A percentile compares a stretch with the other conserved stretches of the same genome.
Conservation (phyloP, 2,329 filamentous ascomycete genomes). For the Aspergillus sojae region DNA sequence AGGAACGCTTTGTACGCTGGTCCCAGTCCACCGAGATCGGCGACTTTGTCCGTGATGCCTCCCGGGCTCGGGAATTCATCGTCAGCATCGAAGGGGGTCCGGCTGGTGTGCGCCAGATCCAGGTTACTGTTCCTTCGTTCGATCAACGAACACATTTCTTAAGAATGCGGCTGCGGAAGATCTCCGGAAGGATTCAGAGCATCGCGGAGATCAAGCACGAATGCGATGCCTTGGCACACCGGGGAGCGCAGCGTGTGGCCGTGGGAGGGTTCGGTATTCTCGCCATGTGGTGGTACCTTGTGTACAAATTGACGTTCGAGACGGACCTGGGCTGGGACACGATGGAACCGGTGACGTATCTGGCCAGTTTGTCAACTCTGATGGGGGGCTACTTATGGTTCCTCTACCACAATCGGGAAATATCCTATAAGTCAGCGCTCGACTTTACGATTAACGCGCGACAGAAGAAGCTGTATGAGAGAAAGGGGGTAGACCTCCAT, state of each 20-base stretch:
- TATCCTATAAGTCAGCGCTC: conserved; percentile 82
- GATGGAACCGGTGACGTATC: conserved; percentile 88
- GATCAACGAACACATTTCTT: conserved; percentile 89
- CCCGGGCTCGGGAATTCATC: conserved; percentile 79
- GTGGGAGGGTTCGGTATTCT: conserved; percentile 76
- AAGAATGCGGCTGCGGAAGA: conserved; percentile 72
- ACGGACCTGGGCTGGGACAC: conserved; percentile 87
- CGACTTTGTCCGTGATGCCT: conserved; percentile 90
- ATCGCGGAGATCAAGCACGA: conserved; percentile 76
- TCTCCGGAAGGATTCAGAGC: conserved; percentile 67
- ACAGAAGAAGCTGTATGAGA: conserved; percentile 75
- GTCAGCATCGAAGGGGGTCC: conserved; percentile 75
- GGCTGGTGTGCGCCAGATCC: conserved; percentile 65
- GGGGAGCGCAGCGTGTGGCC: conserved; percentile 75
- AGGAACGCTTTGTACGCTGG: conserved; percentile 77
- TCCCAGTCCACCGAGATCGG: conserved; percentile 86
- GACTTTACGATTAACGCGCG: conserved; percentile 81
- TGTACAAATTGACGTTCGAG: conserved; percentile 69
- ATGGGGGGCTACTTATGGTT: conserved; percentile 95
- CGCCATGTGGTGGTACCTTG: conserved; percentile 76
- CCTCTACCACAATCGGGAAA: conserved; percentile 85
- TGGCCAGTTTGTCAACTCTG: conserved; percentile 81
- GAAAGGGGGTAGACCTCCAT: conserved; percentile 72
- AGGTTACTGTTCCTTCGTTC: conserved; percentile 83
- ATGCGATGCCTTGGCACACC: conserved; percentile 77